Evolutionary conservation across 2,329 filamentous ascomycete genomes (phyloP).

Genomic region (Cladosporium colombiae): DNA sequence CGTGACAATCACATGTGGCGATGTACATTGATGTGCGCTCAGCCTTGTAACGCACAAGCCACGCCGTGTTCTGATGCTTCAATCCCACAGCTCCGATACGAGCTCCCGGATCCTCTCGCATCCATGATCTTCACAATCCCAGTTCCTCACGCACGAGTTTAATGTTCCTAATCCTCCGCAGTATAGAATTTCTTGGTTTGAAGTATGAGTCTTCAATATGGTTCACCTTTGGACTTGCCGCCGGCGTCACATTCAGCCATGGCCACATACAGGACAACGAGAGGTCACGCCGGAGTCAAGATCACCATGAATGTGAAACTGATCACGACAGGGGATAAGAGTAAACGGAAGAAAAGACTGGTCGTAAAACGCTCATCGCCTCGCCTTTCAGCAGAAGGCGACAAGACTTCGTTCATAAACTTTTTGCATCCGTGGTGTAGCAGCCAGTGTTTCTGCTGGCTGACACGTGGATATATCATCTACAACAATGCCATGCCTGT

Average conservation of each 20-base stretch:
- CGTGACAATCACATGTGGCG: no score
- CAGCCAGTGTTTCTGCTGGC: background rate
- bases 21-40: no score
- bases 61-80: background rate
- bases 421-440: background rate
- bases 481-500: background rate
- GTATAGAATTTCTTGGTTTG: background rate
- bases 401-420: slow-evolving; percentile 3
- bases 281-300: no score
- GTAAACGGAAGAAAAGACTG: no score
- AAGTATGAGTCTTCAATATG: no score
- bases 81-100: background rate
- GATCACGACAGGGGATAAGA: no score
- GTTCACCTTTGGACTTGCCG: no score
- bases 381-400: background rate
- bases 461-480: background rate
- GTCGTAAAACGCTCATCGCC: slow-evolving; percentile 3
- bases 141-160: background rate
- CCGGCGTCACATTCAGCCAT: no score
- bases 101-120: background rate
- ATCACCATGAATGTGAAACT: no score
- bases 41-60: background rate
- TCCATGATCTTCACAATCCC: background rate
- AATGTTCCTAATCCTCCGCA: background rate
- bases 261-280: no score